A percentile compares a stretch with the other conserved stretches of the same genome.
phyloP scores from a whole-genome alignment of 331 rosid genomes.

The Telfairia occidentalis region DNA sequence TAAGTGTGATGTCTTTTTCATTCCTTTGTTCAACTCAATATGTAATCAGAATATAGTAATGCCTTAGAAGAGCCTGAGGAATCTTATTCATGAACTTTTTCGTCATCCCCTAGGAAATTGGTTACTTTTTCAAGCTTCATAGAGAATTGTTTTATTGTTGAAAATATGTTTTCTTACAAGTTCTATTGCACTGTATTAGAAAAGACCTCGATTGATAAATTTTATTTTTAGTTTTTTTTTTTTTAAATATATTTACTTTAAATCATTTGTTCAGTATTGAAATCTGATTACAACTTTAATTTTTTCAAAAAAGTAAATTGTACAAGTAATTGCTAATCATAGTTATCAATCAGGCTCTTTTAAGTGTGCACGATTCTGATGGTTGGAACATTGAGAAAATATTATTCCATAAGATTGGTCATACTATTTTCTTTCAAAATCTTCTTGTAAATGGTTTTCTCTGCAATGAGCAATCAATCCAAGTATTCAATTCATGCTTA shows the following conservation, averaged over 20 bases:
- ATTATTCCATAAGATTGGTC: not conserved
- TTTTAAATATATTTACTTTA: too few species aligned
- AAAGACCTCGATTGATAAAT: not conserved
- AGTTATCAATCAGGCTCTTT: not conserved
- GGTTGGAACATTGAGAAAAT: not conserved
- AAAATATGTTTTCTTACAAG: not conserved
- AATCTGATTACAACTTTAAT: not conserved
- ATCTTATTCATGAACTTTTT: not conserved
- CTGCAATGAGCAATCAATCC: not conserved
- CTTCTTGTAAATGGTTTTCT: not conserved
- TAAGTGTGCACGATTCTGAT: not conserved
- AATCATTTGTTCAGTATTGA: not conserved
- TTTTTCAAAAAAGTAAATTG: not conserved
- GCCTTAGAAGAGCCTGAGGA: slow-evolving; percentile 14
- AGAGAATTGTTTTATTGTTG: not conserved
- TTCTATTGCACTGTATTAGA: not conserved
- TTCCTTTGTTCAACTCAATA: not conserved
- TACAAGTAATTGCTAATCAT: not conserved
- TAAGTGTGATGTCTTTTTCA: not conserved
- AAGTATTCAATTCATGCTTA: not conserved
- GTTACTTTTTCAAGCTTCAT: not conserved
- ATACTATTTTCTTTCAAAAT: not conserved
- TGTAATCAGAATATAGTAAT: not conserved
- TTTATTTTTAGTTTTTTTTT: not conserved
- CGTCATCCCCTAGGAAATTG: not conserved